Percentiles rank a stretch among this genome's conserved stretches.
phyloP scores from a whole-genome alignment of 306 rosid species.

The Comarum palustre region DNA sequence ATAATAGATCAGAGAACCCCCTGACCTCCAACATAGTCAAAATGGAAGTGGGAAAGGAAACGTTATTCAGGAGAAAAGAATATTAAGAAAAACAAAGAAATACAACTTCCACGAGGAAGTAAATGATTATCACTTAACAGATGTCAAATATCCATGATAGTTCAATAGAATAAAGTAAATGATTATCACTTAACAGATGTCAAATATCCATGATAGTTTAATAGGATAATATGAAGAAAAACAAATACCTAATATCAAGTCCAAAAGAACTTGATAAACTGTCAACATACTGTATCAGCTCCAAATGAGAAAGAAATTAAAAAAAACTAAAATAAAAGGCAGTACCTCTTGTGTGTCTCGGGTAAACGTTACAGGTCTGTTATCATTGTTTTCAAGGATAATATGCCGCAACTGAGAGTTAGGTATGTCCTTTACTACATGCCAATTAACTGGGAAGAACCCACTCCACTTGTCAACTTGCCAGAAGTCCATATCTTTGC shows the following conservation, averaged over 20 bases:
- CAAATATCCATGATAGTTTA: not conserved
- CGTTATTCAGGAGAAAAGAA: too few species aligned
- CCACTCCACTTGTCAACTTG: slow-evolving; percentile 73
- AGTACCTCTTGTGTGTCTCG: slow-evolving; percentile 93
- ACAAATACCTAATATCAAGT: too few species aligned
- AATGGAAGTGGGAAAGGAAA: not conserved
- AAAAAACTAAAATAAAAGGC: not conserved
- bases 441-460: slow-evolving; percentile 83
- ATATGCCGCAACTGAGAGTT: slow-evolving; percentile 59
- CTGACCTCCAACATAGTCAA: not conserved
- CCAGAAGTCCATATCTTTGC: slow-evolving; percentile 80
- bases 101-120: not conserved
- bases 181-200: not conserved
- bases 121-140: not conserved
- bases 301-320: not conserved
- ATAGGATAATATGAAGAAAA: not conserved
- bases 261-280: not conserved
- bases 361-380: slow-evolving; percentile 61
- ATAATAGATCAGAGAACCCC: not conserved
- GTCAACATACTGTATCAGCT: too few species aligned
- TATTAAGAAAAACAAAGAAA: too few species aligned
- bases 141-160: not conserved
- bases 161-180: not conserved
- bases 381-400: slow-evolving; percentile 61
- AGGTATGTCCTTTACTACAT: slow-evolving; percentile 72